Evolutionary conservation across 768 basidiomycete genomes (phyloP), one percentile per base, ranked within the genome.

Genomic region (Termitomyces sp.): DNA sequence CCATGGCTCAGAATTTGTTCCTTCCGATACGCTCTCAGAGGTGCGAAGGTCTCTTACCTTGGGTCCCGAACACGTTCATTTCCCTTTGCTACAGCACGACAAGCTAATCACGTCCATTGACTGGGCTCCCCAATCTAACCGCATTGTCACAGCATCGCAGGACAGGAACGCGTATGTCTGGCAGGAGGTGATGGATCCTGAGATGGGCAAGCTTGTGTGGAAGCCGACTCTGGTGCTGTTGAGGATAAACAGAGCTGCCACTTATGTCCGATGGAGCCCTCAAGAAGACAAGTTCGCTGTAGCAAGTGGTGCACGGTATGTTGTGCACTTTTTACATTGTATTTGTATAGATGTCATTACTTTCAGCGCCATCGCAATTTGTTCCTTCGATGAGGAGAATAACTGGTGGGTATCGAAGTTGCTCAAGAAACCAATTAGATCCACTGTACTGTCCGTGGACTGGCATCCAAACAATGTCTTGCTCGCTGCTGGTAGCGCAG

Each of bases 381-480:
- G 97, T 70, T 95, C 91, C 17, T 99, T 97, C 67, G 97, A 99
- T 68, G 80, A 89, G 10, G 97, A 99, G 76, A 95, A 90, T 73
- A 90, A 99, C 70, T 99, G 97, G 97, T 99, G 97, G 97, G 92
- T 97, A 3, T 88, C 95, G 17, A 94, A 92, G 68, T 89, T 89
- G 58, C 77, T 99, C 69, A 99, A 98, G 86, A 98, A 98, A 73
- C 97, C 97, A 25, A 89, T 99, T 66, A 76, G 94, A 61, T 94
- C 94, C 4, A 99, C 97, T 1, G 95, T 99, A 14, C 78, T 98
- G 41, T 84, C 87, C 5, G 76, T 99, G 63, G 96, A 98, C 63
- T 99, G 97, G 97, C 97, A 99, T 68, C 95, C 97, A 27, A 98
- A 98, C 79, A 98, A 97, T 68, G 95, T 98, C 14, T 78, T 99